Conservation (phyloP, 352 stramenopile species). For the Thraustochytrium sp. region DNA sequence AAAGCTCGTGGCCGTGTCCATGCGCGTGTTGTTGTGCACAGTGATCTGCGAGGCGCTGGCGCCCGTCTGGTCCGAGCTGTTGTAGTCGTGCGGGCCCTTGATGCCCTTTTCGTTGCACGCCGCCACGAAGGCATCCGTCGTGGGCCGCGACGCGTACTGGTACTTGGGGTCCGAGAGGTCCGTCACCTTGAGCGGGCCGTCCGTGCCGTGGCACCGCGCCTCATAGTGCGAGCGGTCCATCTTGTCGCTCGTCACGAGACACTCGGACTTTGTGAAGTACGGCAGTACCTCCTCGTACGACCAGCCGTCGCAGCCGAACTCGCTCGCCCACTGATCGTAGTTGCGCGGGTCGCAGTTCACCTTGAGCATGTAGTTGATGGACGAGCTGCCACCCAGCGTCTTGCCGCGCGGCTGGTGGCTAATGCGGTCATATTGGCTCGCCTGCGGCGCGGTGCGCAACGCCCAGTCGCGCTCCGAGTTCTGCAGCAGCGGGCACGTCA, state of each 20-base stretch:
- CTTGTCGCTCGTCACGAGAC: not conserved
- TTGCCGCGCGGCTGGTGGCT: slow-evolving; percentile 56
- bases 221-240: not conserved
- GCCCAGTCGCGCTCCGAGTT: not conserved
- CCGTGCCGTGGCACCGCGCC: slow-evolving; percentile 47
- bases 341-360: slow-evolving; percentile 60
- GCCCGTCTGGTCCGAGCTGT: slow-evolving; percentile 46
- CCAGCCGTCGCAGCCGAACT: slow-evolving; percentile 56
- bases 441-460: not conserved
- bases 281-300: slow-evolving; percentile 23
- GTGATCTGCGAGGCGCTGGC: slow-evolving; percentile 47
- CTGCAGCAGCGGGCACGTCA: not conserved
- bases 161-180: not conserved
- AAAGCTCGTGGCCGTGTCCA: slow-evolving; percentile 60
- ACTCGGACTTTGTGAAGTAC: not conserved
- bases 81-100: slow-evolving; percentile 34
- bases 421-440: not conserved
- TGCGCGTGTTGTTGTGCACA: slow-evolving; percentile 53
- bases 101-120: not conserved
- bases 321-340: slow-evolving; percentile 61
- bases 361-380: slow-evolving; percentile 74
- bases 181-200: slow-evolving; percentile 60
- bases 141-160: not conserved
- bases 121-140: slow-evolving; percentile 7
- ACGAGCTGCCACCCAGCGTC: slow-evolving; percentile 70